A percentile compares a stretch with the other conserved stretches of the same genome.
Conservation (phyloP, 495 filamentous ascomycete genomes). For the Cercophora newfieldiana region DNA sequence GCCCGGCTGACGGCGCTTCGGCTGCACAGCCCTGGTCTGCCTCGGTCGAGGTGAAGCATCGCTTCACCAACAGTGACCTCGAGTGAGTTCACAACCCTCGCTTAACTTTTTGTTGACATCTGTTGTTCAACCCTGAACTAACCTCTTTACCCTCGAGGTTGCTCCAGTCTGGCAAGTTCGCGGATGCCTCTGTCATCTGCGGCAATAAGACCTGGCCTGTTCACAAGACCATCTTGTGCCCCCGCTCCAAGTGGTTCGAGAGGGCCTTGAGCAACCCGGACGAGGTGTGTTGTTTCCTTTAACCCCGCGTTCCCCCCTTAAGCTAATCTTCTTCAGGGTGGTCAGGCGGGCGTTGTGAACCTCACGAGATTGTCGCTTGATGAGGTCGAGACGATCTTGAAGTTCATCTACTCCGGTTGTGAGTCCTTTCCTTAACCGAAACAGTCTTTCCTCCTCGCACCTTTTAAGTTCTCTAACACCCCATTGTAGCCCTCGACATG, state of each 20-base stretch:
- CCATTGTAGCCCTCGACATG: conserved; percentile 18
- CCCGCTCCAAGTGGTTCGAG: conserved; percentile 21
- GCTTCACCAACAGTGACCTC: not conserved
- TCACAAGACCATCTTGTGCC: conserved; percentile 23
- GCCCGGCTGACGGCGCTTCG: not conserved
- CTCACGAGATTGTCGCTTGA: not conserved
- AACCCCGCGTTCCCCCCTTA: not conserved
- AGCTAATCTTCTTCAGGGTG: not conserved
- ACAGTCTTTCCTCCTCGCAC: not conserved
- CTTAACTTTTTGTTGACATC: not conserved
- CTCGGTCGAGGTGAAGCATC: not conserved
- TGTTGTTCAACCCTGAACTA: not conserved
- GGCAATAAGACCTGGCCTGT: conserved; percentile 19
- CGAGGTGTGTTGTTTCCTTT: not conserved
- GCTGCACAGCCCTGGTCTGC: not conserved
- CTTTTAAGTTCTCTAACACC: not conserved
- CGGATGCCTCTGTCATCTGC: conserved; percentile 19
- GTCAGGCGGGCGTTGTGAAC: conserved; percentile 5
- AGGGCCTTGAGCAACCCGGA: not conserved
- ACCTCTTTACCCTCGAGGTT: too few relatives aligned
- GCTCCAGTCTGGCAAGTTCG: conserved; percentile 17
- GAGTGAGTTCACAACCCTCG: not conserved
- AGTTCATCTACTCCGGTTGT: conserved; percentile 23
- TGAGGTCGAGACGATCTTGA: conserved; percentile 6
- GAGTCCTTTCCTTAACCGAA: not conserved